phyloP scores from a whole-genome alignment of 345 rosid species.

The Syzygium aqueum region DNA sequence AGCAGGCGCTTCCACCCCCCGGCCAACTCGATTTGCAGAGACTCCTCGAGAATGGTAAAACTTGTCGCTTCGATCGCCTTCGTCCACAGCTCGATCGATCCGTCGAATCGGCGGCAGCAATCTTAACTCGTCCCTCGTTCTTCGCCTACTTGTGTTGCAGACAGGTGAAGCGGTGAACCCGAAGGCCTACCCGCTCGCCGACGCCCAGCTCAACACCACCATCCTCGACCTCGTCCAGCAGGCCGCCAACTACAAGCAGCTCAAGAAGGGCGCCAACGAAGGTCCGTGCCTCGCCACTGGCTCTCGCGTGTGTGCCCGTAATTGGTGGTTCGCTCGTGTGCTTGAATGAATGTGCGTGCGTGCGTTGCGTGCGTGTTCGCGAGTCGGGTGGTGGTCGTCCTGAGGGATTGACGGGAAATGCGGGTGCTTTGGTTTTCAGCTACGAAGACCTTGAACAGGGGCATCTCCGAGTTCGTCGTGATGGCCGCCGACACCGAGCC shows the following conservation, averaged over 20 bases:
- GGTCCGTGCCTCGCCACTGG: slow-evolving; percentile 14
- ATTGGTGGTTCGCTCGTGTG: background rate
- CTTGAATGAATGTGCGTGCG: background rate
- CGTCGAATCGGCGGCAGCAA: background rate
- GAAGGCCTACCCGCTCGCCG: slow-evolving; percentile 84
- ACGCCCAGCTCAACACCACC: slow-evolving; percentile 61
- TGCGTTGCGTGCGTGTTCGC: background rate
- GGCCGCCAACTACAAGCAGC: slow-evolving; percentile 96
- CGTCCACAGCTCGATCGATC: background rate
- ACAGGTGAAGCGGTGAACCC: slow-evolving; percentile 76
- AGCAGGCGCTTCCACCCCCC: background rate
- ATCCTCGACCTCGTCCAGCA: slow-evolving; percentile 91
- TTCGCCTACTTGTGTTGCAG: slow-evolving; percentile 17
- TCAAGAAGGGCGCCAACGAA: slow-evolving; percentile 98
- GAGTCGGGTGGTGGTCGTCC: background rate
- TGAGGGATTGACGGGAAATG: background rate
- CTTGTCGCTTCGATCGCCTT: background rate
- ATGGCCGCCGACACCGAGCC: slow-evolving; percentile 91
- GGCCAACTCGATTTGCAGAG: background rate
- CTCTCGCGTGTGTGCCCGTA: background rate
- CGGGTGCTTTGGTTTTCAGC: slow-evolving; percentile 33
- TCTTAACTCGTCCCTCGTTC: background rate
- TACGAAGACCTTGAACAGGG: slow-evolving; percentile 88
- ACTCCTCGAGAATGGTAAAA: background rate
- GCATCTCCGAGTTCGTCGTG: slow-evolving; percentile 85